Evolutionary conservation across 345 rosid genomes (phyloP).

Genomic region (Corymbia maculata): DNA sequence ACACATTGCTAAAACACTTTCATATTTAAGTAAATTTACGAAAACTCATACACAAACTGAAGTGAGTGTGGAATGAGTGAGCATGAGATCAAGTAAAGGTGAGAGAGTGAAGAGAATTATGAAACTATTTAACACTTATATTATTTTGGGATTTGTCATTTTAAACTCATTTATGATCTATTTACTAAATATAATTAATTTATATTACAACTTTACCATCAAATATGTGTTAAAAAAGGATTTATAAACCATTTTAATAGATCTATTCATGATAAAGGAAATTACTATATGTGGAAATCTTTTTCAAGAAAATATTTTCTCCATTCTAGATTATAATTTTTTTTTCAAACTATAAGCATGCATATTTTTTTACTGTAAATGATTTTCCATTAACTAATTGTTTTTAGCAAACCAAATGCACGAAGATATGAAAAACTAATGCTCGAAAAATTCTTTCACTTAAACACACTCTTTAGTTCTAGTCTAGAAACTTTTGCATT

Average conservation of each 20-base stretch:
- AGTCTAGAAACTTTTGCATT: background rate
- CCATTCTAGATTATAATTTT: too few species aligned
- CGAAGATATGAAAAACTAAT: too few species aligned
- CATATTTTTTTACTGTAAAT: background rate
- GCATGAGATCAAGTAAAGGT: background rate
- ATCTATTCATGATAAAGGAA: background rate
- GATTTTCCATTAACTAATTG: background rate
- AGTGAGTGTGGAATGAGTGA: background rate
- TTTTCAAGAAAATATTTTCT: background rate
- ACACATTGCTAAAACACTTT: background rate
- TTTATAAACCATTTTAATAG: background rate
- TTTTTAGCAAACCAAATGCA: background rate
- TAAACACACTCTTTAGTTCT: background rate
- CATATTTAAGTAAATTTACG: too few species aligned
- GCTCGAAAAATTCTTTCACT: background rate
- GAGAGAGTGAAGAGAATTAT: background rate
- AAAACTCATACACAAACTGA: background rate
- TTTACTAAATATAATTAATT: too few species aligned
- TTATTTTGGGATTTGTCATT: too few species aligned
- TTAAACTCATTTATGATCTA: background rate
- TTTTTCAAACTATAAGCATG: background rate
- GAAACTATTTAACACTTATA: background rate
- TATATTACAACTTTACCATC: background rate
- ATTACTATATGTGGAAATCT: background rate
- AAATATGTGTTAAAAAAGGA: background rate